Base-by-base conservation (phyloP, 2,329 filamentous ascomycete species). In the Cladophialophora bantiana region DNA sequence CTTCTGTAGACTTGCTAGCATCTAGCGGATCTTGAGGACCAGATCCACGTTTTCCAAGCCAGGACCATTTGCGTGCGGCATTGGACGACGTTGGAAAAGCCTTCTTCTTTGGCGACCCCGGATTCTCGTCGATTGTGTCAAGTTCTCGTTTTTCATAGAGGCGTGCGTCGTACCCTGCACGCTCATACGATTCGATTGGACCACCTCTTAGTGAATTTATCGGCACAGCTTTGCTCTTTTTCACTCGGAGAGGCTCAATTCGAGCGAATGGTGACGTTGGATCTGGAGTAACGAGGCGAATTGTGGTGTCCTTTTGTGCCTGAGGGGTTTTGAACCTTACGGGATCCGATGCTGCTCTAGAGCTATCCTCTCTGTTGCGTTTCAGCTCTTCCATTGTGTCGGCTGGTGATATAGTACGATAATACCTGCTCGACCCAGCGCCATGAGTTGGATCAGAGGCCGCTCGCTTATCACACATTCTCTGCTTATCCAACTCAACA, bases 201-300 rank as follows among this genome's bases (percentile, higher is more conserved):
- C 65, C 68, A 31, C 70, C 71, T 40, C 71, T 57, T 31, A 71
- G 56, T 0, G 72, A 72, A 48, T 73, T 72, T 45, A 70, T 65
- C 1, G 72, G 67, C 32, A 68, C 70, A 36, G 73, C 72, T 13
- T 74, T 66, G 36, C 73, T 77, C 77, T 88, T 88, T 56, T 84
- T 82, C 50, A 88, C 84, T 57, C 83, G 85, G 54, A 88, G 77
- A 1, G 86, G 84, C 45, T 83, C 84, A 7, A 86, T 73, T 15
- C 76, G 77, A 35, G 76, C 75, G 32, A 81, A 78, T 5, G 79
- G 80, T 3, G 77, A 80, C 9, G 82, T 73, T 4, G 84, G 83
- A 40, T 83, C 84, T 9, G 82, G 80, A 34, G 84, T 81, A 2
- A 89, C 86, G 69, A 89, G 78, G 12, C 87, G 82, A 52, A 89